Conservation (phyloP, 192 early-diverging fungal species). For the Pilaira anomala region DNA sequence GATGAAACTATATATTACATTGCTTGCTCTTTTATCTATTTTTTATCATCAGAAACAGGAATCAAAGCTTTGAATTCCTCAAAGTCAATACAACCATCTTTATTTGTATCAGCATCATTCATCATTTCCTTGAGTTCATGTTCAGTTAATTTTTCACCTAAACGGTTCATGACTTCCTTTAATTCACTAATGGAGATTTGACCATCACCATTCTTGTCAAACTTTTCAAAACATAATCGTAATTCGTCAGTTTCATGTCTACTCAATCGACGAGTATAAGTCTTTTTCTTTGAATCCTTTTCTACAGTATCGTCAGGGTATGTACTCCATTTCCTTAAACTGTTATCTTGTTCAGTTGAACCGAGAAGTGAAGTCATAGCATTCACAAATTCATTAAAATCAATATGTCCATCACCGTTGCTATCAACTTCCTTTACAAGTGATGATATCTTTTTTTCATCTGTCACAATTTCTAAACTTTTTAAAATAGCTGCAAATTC, state of each 20-base stretch:
- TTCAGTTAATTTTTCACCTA: slow-evolving; percentile 21
- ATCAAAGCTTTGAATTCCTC: slow-evolving; percentile 36
- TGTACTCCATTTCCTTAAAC: neutral
- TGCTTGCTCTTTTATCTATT: neutral
- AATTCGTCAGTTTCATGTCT: slow-evolving; percentile 23
- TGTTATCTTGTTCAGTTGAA: neutral
- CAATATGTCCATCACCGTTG: slow-evolving; percentile 10
- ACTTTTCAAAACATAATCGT: slow-evolving; percentile 23
- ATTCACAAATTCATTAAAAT: slow-evolving; percentile 23
- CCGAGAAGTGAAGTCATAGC: slow-evolving; percentile 3
- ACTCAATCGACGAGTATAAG: neutral
- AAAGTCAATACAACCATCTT: slow-evolving; percentile 37
- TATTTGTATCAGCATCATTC: slow-evolving; percentile 31
- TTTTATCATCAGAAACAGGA: neutral
- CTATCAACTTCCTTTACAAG: slow-evolving; percentile 3
- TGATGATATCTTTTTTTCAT: neutral
- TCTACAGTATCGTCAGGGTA: neutral
- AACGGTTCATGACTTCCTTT: slow-evolving; percentile 21
- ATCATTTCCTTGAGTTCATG: slow-evolving; percentile 36
- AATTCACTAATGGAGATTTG: slow-evolving; percentile 27
- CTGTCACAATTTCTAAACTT: neutral
- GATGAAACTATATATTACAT: neutral
- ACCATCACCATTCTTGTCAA: slow-evolving; percentile 35
- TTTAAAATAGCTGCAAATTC: neutral
- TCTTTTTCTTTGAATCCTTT: neutral